Evolutionary conservation across 768 basidiomycete species (phyloP).

Genomic region (Chiua virens): DNA sequence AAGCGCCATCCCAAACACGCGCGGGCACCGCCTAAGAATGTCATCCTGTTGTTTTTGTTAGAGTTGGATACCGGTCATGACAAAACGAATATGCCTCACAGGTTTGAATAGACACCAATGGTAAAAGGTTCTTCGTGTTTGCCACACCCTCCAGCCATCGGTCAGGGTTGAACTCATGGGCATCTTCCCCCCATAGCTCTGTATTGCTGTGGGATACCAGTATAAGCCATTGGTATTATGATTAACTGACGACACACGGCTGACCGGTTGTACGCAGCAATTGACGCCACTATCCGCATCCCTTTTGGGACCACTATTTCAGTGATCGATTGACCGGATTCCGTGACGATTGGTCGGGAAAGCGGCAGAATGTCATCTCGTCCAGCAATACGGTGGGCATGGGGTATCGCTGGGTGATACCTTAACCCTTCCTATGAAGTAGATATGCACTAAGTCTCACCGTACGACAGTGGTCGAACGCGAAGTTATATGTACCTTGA

Average conservation of each 20-base stretch:
- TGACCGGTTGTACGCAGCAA: constrained; percentile 28
- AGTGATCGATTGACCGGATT: constrained; percentile 38
- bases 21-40: constrained; percentile 25
- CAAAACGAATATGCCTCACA: constrained; percentile 15
- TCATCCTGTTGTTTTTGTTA: constrained; percentile 22
- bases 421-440: constrained; percentile 36
- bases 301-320: constrained; percentile 31
- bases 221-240: too few species aligned
- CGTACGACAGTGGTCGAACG: too few species aligned
- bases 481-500: constrained; percentile 20
- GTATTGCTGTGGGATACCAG: constrained; percentile 15
- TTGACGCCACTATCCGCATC: constrained; percentile 43
- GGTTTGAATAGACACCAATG: constrained; percentile 29
- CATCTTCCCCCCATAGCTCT: constrained; percentile 33
- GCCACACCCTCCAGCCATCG: constrained; percentile 24
- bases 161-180: constrained; percentile 31
- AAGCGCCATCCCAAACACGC: constrained; percentile 34
- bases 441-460: background rate
- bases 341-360: background rate
- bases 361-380: constrained; percentile 44
- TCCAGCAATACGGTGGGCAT: constrained; percentile 48
- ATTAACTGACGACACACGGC: constrained; percentile 21
- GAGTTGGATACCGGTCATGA: background rate
- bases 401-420: constrained; percentile 50
- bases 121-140: constrained; percentile 14